Conservation (phyloP, 495 filamentous ascomycete species). For the Neurospora sp. region DNA sequence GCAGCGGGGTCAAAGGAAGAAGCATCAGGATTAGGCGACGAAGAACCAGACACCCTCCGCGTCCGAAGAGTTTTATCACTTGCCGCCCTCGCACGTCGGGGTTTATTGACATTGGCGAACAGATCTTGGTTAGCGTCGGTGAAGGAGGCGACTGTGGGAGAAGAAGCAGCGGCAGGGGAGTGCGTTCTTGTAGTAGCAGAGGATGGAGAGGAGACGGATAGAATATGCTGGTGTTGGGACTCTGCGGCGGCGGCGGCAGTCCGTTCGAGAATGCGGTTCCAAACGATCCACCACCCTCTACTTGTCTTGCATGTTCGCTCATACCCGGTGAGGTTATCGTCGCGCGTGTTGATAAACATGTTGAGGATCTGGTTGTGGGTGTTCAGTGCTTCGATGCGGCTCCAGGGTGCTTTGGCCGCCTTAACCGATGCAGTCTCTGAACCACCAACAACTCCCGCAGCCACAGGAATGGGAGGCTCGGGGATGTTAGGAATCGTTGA, state of each 20-base stretch:
- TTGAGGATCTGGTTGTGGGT: slow-evolving; percentile 78
- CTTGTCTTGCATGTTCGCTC: slow-evolving; percentile 89
- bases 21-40: not conserved
- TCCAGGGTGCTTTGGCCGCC: slow-evolving; percentile 40
- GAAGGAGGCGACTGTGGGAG: not conserved
- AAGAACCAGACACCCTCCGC: not conserved
- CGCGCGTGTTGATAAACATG: slow-evolving; percentile 56
- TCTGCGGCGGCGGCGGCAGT: not conserved
- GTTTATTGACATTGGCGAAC: not conserved
- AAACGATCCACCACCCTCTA: slow-evolving; percentile 94
- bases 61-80: not conserved
- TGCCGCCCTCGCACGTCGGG: not conserved
- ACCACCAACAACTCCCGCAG: not conserved
- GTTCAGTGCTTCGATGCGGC: slow-evolving; percentile 80
- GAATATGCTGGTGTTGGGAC: not conserved
- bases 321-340: slow-evolving; percentile 43
- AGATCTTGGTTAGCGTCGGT: not conserved
- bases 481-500: slow-evolving; percentile 90
- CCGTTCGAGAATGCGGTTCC: slow-evolving; percentile 60
- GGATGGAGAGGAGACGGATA: not conserved
- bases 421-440: not conserved
- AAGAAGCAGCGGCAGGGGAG: too few species aligned
- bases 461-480: slow-evolving; percentile 29
- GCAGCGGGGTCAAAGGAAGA: not conserved
- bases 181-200: not conserved